Evolutionary conservation across 164 flowering plant species (phyloP).

Genomic region (Chimonanthus salicifolius): DNA sequence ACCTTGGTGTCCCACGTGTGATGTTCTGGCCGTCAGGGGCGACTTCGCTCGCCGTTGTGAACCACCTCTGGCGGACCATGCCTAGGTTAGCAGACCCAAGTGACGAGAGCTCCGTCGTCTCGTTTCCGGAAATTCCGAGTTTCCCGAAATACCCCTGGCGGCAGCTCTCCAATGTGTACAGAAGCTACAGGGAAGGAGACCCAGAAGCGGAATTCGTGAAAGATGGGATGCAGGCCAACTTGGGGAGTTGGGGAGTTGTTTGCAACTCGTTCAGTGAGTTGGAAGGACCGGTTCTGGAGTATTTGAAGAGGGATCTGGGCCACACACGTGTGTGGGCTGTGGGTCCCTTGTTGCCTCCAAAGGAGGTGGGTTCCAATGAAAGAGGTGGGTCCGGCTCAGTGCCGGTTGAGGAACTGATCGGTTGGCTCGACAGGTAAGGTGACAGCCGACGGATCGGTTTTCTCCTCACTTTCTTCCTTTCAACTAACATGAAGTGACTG

Average conservation of each 20-base stretch:
- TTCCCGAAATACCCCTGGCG: slow-evolving; percentile 16
- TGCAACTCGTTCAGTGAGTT: slow-evolving; percentile 26
- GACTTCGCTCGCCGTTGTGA: background rate
- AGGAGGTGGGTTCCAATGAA: background rate
- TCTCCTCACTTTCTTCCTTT: no score
- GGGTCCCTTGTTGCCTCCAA: slow-evolving; percentile 32
- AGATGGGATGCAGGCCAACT: slow-evolving; percentile 12
- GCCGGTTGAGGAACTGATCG: slow-evolving; percentile 10
- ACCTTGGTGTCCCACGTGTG: slow-evolving; percentile 23
- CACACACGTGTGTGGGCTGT: slow-evolving; percentile 32
- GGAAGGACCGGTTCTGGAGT: slow-evolving; percentile 20
- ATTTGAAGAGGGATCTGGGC: slow-evolving; percentile 9
- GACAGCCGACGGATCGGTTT: no score
- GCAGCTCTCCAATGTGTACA: slow-evolving; percentile 15
- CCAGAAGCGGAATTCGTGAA: slow-evolving; percentile 4
- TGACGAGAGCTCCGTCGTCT: background rate
- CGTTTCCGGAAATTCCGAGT: slow-evolving; percentile 15
- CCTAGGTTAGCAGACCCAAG: background rate
- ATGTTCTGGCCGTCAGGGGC: slow-evolving; percentile 26
- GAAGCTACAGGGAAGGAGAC: slow-evolving; percentile 9
- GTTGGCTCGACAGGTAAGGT: slow-evolving; percentile 29
- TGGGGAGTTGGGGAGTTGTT: slow-evolving; percentile 27
- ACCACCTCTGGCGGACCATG: slow-evolving; percentile 15
- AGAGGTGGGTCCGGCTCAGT: slow-evolving; percentile 19
- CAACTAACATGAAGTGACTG: no score